A percentile compares a stretch with the other conserved stretches of the same genome.
Evolutionary conservation across 2,329 filamentous ascomycete species (phyloP).

Genomic region (Aspergillus terreus): DNA sequence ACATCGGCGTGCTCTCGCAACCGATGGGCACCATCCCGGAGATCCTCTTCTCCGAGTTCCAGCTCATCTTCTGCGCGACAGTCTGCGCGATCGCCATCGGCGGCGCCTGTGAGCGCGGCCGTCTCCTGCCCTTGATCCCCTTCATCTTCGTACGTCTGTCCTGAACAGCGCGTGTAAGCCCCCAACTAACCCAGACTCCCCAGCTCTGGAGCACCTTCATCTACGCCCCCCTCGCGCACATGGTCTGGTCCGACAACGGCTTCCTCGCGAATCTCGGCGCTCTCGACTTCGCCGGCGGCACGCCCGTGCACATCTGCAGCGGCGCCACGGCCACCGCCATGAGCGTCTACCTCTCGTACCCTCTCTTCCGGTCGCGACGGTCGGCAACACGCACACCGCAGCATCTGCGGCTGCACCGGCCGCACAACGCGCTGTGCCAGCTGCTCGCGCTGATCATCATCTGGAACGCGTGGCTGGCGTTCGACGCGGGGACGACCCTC

Average conservation of each 20-base stretch:
- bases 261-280: conserved; percentile 44
- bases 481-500: conserved; percentile 49
- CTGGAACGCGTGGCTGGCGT: conserved; percentile 52
- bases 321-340: conserved; percentile 43
- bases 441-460: conserved; percentile 49
- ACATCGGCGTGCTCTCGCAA: conserved; percentile 44
- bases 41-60: conserved; percentile 51
- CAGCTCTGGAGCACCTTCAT: conserved; percentile 50
- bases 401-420: conserved; percentile 46
- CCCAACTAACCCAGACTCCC: neutral
- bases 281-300: conserved; percentile 47
- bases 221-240: conserved; percentile 47
- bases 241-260: conserved; percentile 47
- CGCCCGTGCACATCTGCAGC: conserved; percentile 42
- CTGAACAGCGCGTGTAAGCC: too few species aligned
- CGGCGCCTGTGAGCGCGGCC: conserved; percentile 47
- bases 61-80: conserved; percentile 49
- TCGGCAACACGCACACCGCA: conserved; percentile 44
- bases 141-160: conserved; percentile 40
- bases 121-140: conserved; percentile 45
- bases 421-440: conserved; percentile 48
- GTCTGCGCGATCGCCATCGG: conserved; percentile 51
- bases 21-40: conserved; percentile 50
- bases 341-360: conserved; percentile 50
- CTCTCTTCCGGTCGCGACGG: conserved; percentile 45